Evolutionary conservation across 1,284 basidiomycete species (phyloP).

Genomic region (Cutaneotrichosporon sp.): DNA sequence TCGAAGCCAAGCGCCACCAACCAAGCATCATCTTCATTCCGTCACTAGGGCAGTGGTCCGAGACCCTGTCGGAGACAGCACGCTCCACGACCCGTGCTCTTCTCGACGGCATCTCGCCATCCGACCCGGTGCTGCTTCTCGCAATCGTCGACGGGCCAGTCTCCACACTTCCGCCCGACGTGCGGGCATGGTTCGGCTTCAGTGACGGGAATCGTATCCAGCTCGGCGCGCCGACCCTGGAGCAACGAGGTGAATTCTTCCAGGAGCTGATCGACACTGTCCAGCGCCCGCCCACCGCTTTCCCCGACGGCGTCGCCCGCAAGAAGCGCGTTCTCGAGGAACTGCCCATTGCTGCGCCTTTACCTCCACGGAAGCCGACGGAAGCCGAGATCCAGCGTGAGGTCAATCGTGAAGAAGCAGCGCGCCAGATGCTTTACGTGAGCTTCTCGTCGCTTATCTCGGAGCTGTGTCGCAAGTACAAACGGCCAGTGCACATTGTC

Average conservation of each 20-base stretch:
- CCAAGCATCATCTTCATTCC: conserved; percentile 96
- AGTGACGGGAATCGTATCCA: conserved; percentile 71
- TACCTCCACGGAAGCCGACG: conserved; percentile 79
- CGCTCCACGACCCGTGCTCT: conserved; percentile 83
- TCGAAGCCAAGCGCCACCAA: conserved; percentile 96
- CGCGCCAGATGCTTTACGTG: conserved; percentile 80
- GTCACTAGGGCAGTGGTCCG: conserved; percentile 80
- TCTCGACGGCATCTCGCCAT: conserved; percentile 83
- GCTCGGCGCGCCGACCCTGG: conserved; percentile 59
- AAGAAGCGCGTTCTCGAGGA: conserved; percentile 81
- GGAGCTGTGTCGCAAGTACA: conserved; percentile 90
- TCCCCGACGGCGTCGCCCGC: conserved; percentile 84
- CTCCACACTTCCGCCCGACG: conserved; percentile 71
- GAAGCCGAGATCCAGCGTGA: conserved; percentile 80
- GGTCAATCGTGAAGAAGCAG: conserved; percentile 73
- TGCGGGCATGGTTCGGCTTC: conserved; percentile 86
- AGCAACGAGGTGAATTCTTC: conserved; percentile 77
- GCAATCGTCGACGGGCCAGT: conserved; percentile 81
- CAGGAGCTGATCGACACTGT: conserved; percentile 67
- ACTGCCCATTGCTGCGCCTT: conserved; percentile 82
- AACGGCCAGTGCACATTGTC: conserved; percentile 80
- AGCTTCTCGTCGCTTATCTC: conserved; percentile 80
- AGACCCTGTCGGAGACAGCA: conserved; percentile 78
- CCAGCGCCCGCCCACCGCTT: conserved; percentile 74
- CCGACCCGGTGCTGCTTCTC: conserved; percentile 87